Evolutionary conservation across 306 rosid genomes (phyloP).

Genomic region (Cucumis melo): DNA sequence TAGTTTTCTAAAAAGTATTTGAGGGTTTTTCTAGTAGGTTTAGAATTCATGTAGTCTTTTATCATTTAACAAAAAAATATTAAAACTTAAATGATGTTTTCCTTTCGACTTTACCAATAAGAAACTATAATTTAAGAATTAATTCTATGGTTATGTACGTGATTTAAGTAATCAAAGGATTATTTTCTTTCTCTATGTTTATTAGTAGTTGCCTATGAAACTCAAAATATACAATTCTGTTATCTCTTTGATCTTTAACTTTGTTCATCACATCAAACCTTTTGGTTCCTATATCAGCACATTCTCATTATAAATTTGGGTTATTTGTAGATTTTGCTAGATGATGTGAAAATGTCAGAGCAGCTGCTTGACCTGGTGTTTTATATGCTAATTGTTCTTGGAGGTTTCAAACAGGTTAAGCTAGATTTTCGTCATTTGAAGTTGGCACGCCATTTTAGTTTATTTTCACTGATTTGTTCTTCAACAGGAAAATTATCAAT

Average conservation of each 20-base stretch:
- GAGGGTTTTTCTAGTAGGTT: too few species aligned
- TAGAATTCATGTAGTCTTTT: too few species aligned
- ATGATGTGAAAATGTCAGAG: slow-evolving; percentile 63
- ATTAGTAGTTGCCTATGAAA: too few species aligned
- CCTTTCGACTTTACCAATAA: too few species aligned
- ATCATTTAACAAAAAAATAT: too few species aligned
- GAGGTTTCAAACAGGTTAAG: slow-evolving; percentile 64
- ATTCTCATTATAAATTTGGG: neutral
- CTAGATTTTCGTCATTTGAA: slow-evolving; percentile 14
- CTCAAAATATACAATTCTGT: neutral
- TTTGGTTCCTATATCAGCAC: neutral
- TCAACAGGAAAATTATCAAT: slow-evolving; percentile 47
- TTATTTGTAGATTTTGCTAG: slow-evolving; percentile 52
- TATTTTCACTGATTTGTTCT: slow-evolving; percentile 14
- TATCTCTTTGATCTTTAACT: neutral
- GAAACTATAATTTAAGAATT: too few species aligned
- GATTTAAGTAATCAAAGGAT: too few species aligned
- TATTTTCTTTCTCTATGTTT: too few species aligned
- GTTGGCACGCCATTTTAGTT: slow-evolving; percentile 3
- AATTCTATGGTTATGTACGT: too few species aligned
- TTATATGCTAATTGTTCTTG: slow-evolving; percentile 56
- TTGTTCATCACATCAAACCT: neutral
- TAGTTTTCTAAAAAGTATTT: too few species aligned
- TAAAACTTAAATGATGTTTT: too few species aligned
- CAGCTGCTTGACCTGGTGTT: slow-evolving; percentile 78